Conservation (phyloP, 306 rosid genomes). For the Elaeagnus macrophylla region DNA sequence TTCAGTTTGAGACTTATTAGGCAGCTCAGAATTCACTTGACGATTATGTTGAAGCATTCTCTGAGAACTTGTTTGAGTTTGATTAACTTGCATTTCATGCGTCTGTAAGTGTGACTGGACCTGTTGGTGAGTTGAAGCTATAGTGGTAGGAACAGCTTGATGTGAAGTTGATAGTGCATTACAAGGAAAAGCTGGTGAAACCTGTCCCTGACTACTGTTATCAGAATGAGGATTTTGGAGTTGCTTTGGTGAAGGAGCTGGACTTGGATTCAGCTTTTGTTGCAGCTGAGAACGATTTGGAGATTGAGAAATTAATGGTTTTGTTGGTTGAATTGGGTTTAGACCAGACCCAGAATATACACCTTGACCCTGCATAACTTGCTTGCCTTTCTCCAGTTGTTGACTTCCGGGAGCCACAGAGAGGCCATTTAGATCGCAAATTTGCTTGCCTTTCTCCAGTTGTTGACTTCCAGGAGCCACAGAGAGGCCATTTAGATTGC, state of each 20-base stretch:
- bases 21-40: constrained; percentile 46
- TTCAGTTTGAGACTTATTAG: constrained; percentile 49
- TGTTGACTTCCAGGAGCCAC: constrained; percentile 66
- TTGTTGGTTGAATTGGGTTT: constrained; percentile 53
- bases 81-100: constrained; percentile 55
- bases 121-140: constrained; percentile 51
- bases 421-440: constrained; percentile 70
- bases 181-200: constrained; percentile 43
- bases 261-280: constrained; percentile 49
- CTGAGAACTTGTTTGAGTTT: constrained; percentile 51
- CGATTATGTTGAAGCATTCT: constrained; percentile 55
- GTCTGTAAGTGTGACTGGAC: constrained; percentile 41
- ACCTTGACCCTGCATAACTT: constrained; percentile 71
- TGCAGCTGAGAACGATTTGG: constrained; percentile 63
- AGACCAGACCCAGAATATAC: constrained; percentile 58
- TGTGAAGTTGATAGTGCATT: constrained; percentile 45
- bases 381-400: constrained; percentile 79
- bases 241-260: constrained; percentile 52
- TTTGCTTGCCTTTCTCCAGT: constrained; percentile 77
- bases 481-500: constrained; percentile 69
- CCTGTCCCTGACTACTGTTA: constrained; percentile 44
- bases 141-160: constrained; percentile 33
- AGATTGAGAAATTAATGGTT: constrained; percentile 52
- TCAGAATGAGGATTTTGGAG: constrained; percentile 56
- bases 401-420: constrained; percentile 68